Evolutionary conservation across 1,284 basidiomycete genomes (phyloP), one percentile per base, ranked within the genome.

Genomic region (Mycosarcoma maydis): DNA sequence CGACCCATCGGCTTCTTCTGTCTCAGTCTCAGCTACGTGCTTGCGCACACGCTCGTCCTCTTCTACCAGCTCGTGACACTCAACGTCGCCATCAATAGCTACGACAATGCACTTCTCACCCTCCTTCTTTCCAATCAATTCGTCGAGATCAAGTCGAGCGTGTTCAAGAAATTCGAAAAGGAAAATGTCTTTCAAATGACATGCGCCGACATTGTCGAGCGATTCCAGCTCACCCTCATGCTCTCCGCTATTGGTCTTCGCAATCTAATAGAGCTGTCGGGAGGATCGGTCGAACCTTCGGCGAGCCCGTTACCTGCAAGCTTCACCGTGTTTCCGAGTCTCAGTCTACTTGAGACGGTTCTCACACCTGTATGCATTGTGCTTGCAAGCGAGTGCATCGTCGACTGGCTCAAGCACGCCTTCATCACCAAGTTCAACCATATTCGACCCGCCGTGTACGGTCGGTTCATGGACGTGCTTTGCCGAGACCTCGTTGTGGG

Each of bases 131-230:
- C 93, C 39, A 99, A 98, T 82, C 96, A 99, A 82, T 98, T 99
- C 79, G 95, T 98, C 42, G 96, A 99, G 84, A 98, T 98, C 84
- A 99, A 99, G 83, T 94, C 95, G 33, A 94, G 85, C 75, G 96
- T 99, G 0, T 99, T 99, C 87, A 99, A 98, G 84, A 98, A 92
- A 82, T 98, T 99, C 75, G 96, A 98, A 82, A 99, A 98, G 83
- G 96, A 98, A 78, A 98, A 92, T 78, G 86, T 99, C n/a, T 98
- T 99, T 81, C 96, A 99, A 82, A 94, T 99, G 68, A 96, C 94
- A 19, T 81, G 80, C 52, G 80, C 80, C 42, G 96, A 99, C 82
- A 97, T 99, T 66, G 96, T 98, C 24, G 96, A 99, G 83, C 90
- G 96, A 2, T 99, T 98, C 78, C 94, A 93, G 7, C 87, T 99